A percentile compares a stretch with the other conserved stretches of the same genome.
phyloP scores from a whole-genome alignment of 208 protist species.

The Balamuthia mandrillaris region DNA sequence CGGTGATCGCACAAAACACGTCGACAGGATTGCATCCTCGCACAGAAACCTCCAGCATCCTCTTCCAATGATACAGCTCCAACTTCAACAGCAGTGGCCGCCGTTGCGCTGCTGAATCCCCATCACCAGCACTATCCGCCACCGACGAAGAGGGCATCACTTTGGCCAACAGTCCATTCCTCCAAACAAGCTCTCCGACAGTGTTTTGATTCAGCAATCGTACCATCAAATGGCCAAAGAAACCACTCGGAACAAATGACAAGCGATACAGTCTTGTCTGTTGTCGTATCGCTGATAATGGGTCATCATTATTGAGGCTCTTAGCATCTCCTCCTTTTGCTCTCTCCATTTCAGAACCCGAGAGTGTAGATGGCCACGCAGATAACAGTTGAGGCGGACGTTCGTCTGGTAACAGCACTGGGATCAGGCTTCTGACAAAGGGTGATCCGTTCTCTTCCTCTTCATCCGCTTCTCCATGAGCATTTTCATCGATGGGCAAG shows the following conservation, averaged over 20 bases:
- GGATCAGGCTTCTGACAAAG: not conserved
- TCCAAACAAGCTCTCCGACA: too few relatives aligned
- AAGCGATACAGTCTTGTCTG: constrained; percentile 6
- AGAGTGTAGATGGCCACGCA: not conserved
- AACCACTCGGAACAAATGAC: not conserved
- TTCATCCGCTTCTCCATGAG: not conserved
- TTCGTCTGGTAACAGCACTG: not conserved
- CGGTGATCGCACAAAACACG: too few relatives aligned
- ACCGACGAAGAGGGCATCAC: too few relatives aligned
- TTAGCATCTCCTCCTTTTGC: not conserved
- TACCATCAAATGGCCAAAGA: constrained; percentile 30
- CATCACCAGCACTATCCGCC: too few relatives aligned
- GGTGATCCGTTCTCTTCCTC: not conserved
- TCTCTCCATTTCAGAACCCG: not conserved
- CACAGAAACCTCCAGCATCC: too few relatives aligned
- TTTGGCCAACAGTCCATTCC: too few relatives aligned
- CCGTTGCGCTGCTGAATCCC: too few relatives aligned
- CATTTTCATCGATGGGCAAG: not conserved
- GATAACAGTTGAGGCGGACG: not conserved
- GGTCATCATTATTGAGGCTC: not conserved
- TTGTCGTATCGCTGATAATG: not conserved
- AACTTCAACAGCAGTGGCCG: too few relatives aligned
- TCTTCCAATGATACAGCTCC: too few relatives aligned
- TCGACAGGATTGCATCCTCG: too few relatives aligned
- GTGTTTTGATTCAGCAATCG: too few relatives aligned